A percentile compares a stretch with the other conserved stretches of the same genome.
These are phyloP conservation scores for Coffea canephora DNA, from an alignment of 257 asterid species.

Conservation along the genomic window DNA sequence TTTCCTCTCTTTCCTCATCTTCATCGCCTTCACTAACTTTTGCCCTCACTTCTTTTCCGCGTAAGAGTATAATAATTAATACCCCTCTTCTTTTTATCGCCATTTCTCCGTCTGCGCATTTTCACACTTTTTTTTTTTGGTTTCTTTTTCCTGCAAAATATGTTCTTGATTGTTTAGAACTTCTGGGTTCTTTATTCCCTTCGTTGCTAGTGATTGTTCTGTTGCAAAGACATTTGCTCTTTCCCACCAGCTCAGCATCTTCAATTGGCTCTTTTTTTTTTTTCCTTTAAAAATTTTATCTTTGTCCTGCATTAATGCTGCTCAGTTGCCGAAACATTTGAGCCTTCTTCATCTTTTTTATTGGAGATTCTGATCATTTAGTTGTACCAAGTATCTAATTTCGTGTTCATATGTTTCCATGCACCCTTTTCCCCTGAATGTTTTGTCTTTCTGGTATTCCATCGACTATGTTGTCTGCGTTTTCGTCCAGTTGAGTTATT, in stretches of 20 bases:
- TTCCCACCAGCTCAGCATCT: background rate
- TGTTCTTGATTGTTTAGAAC: background rate
- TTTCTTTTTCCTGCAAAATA: background rate
- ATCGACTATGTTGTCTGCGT: background rate
- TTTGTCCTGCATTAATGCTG: background rate
- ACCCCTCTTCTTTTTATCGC: background rate
- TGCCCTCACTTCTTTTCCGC: constrained; percentile 5
- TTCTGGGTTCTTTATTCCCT: background rate
- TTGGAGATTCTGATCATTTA: background rate
- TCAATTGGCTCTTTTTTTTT: background rate
- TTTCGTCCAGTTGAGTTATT: background rate
- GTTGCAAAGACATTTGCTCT: background rate
- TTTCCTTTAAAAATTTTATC: background rate
- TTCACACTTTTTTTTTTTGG: background rate
- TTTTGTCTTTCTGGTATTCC: background rate
- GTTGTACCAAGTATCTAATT: background rate
- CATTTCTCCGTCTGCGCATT: background rate
- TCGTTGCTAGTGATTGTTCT: background rate
- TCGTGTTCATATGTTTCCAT: too few species aligned
- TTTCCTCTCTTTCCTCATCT: background rate
- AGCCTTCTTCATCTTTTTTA: background rate
- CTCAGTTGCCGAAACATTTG: background rate
- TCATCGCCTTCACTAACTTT: background rate
- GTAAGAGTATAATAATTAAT: constrained; percentile 3
- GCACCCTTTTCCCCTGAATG: too few species aligned